phyloP scores from a whole-genome alignment of 2,329 filamentous ascomycete species.

The Colletotrichum incanum region DNA sequence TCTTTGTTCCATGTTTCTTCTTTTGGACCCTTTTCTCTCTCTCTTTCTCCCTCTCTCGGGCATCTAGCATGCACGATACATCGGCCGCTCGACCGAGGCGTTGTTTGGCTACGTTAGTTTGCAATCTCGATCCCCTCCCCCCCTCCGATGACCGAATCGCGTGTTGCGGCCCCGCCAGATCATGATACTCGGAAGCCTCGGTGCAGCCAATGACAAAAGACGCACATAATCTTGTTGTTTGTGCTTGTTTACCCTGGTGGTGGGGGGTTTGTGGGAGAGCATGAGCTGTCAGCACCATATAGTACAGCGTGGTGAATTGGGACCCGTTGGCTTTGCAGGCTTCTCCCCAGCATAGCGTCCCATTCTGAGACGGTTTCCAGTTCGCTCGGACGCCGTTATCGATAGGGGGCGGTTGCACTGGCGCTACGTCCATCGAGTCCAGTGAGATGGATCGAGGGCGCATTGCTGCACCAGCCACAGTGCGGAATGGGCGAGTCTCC shows the following conservation, averaged over 20 bases:
- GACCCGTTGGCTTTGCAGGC: slow-evolving; percentile 24
- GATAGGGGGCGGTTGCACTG: slow-evolving; percentile 16
- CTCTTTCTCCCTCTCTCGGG: not conserved
- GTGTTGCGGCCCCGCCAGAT: slow-evolving; percentile 21
- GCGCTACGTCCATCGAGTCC: slow-evolving; percentile 26
- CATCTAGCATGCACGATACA: not conserved
- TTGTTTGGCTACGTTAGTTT: not conserved
- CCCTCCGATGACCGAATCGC: slow-evolving; percentile 23
- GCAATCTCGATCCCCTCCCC: slow-evolving; percentile 35
- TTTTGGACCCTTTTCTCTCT: not conserved
- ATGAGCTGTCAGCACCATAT: slow-evolving; percentile 27
- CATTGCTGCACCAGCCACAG: slow-evolving; percentile 37
- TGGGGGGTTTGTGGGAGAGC: slow-evolving; percentile 13
- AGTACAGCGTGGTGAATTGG: slow-evolving; percentile 7
- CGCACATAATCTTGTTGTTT: slow-evolving; percentile 6
- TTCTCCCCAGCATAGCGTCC: slow-evolving; percentile 27
- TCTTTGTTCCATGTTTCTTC: slow-evolving; percentile 13
- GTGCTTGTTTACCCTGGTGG: not conserved
- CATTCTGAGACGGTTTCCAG: slow-evolving; percentile 30
- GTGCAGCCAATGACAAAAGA: slow-evolving; percentile 22
- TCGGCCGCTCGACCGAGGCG: not conserved
- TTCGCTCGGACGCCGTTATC: slow-evolving; percentile 37
- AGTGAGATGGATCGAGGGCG: slow-evolving; percentile 32
- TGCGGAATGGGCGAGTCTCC: slow-evolving; percentile 18
- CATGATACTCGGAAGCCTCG: slow-evolving; percentile 5